Conservation (phyloP, 2,329 filamentous ascomycete species). For the Pseudogymnoascus sp. region DNA sequence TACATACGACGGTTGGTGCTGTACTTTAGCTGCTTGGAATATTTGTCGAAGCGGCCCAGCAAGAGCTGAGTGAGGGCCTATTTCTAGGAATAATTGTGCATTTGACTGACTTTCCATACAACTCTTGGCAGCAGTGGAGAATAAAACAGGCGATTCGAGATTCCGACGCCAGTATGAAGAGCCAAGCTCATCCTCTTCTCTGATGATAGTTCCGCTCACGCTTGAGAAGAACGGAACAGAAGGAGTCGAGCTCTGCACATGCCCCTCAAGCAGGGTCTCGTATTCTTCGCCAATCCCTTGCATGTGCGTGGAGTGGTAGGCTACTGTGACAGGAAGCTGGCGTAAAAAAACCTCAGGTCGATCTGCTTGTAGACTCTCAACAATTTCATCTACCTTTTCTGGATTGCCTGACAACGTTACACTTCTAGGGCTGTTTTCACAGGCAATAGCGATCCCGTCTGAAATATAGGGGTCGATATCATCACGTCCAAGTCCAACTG, state of each 20-base stretch:
- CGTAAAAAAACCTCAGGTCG: slow-evolving; percentile 26
- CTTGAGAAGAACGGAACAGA: slow-evolving; percentile 14
- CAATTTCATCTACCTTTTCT: slow-evolving; percentile 15
- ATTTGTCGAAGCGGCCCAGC: slow-evolving; percentile 24
- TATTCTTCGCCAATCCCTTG: background rate
- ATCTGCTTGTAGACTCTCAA: slow-evolving; percentile 12
- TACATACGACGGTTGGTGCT: slow-evolving; percentile 8
- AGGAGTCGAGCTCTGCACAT: background rate
- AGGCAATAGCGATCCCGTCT: slow-evolving; percentile 7
- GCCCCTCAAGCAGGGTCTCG: background rate
- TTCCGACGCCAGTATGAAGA: slow-evolving; percentile 10
- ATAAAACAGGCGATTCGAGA: slow-evolving; percentile 13
- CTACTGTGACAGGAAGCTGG: slow-evolving; percentile 32
- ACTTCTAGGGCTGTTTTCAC: slow-evolving; percentile 16
- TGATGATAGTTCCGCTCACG: slow-evolving; percentile 17
- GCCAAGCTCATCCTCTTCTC: slow-evolving; percentile 10
- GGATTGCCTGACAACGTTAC: slow-evolving; percentile 21
- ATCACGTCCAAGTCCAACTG: slow-evolving; percentile 12
- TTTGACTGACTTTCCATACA: slow-evolving; percentile 20
- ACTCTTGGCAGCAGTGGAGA: background rate
- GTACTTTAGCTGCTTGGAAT: slow-evolving; percentile 10
- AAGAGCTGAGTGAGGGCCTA: slow-evolving; percentile 28
- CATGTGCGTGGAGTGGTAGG: slow-evolving; percentile 33
- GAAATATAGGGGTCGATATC: background rate
- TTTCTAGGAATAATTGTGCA: slow-evolving; percentile 15